phyloP scores from a whole-genome alignment of 306 rosid species.

The Morella rubra region DNA sequence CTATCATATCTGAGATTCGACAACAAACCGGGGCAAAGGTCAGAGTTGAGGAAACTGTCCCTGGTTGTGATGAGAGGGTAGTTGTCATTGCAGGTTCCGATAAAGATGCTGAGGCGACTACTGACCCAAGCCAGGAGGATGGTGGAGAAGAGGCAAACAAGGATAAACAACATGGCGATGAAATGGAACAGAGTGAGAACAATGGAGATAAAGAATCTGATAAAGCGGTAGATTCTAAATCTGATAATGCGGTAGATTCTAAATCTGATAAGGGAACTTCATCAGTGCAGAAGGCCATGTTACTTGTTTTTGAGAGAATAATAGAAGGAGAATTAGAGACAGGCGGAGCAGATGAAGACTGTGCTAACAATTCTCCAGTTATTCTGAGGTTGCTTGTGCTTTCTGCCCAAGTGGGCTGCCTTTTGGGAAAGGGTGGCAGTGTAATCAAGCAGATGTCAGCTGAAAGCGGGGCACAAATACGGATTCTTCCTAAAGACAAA shows the following conservation, averaged over 20 bases:
- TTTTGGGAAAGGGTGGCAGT: conserved; percentile 89
- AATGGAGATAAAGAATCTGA: conserved; percentile 39
- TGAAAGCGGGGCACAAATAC: conserved; percentile 88
- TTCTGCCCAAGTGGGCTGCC: conserved; percentile 83
- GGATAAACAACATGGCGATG: conserved; percentile 28
- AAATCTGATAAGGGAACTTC: conserved; percentile 35
- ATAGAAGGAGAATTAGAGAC: conserved; percentile 49
- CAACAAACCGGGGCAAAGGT: conserved; percentile 62
- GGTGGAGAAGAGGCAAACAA: conserved; percentile 36
- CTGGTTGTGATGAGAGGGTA: conserved; percentile 80
- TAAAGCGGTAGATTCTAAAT: conserved; percentile 30
- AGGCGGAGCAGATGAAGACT: conserved; percentile 48
- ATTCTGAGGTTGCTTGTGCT: conserved; percentile 68
- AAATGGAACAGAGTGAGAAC: conserved; percentile 27
- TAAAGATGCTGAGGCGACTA: conserved; percentile 45
- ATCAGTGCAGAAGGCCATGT: conserved; percentile 58
- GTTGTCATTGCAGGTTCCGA: conserved; percentile 48
- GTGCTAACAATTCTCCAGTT: conserved; percentile 35
- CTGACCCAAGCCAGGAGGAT: conserved; percentile 46
- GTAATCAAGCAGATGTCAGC: conserved; percentile 81
- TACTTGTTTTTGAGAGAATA: conserved; percentile 65
- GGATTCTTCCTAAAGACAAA: conserved; percentile 83
- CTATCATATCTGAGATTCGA: conserved; percentile 53
- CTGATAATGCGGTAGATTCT: conserved; percentile 25
- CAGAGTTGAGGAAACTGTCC: conserved; percentile 64